Conservation (phyloP, 768 basidiomycete genomes). For the Arthromyces matolae region DNA sequence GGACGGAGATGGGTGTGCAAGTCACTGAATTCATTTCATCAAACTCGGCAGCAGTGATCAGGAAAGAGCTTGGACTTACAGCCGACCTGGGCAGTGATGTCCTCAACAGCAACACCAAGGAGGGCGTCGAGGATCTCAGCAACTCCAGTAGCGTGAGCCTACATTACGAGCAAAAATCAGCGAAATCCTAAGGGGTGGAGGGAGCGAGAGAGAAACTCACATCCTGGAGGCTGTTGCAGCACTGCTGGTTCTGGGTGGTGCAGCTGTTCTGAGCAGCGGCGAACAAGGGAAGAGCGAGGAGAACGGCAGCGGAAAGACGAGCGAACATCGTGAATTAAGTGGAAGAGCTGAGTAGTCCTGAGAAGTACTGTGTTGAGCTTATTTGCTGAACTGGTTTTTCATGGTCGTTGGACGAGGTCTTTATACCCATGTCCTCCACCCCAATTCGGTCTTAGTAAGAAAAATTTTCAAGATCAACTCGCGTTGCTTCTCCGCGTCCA, state of each 20-base stretch:
- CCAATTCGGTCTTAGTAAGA: too few species aligned
- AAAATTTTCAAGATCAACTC: too few species aligned
- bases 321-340: neutral
- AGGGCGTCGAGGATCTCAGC: neutral
- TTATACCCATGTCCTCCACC: too few species aligned
- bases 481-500: too few species aligned
- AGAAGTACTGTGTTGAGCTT: too few species aligned
- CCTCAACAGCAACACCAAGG: neutral
- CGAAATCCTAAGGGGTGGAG: too few species aligned
- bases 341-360: neutral
- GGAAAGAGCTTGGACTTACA: neutral
- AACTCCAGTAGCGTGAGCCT: neutral
- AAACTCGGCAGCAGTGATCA: neutral
- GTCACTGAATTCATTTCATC: neutral
- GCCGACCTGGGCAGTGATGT: neutral
- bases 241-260: neutral
- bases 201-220: too few species aligned
- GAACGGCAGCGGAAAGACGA: conserved; percentile 2
- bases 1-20: too few species aligned
- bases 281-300: conserved; percentile 4
- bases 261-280: neutral
- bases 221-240: neutral
- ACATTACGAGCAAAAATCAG: neutral
- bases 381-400: neutral
- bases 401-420: too few species aligned